Percentiles rank a stretch among this genome's conserved stretches.
These are phyloP conservation scores for Eucalyptus regnans DNA, from an alignment of 345 rosid species.

Conservation along the genomic window DNA sequence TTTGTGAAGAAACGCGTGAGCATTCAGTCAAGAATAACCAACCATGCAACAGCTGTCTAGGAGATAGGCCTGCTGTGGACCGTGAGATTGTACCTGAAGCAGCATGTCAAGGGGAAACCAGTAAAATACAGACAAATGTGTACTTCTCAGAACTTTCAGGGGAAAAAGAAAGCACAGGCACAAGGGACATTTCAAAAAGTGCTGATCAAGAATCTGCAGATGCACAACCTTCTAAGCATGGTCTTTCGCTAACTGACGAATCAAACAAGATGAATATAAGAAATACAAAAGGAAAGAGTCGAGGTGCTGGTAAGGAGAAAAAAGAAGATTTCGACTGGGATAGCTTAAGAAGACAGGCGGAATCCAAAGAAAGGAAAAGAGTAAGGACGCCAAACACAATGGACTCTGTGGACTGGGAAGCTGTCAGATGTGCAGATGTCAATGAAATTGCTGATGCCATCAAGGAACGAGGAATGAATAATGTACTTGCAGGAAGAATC, in stretches of 20 bases:
- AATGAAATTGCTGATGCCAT: slow-evolving; percentile 59
- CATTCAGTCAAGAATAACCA: slow-evolving; percentile 12
- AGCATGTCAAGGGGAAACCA: slow-evolving; percentile 8
- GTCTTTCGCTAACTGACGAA: slow-evolving; percentile 11
- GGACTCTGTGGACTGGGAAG: slow-evolving; percentile 93
- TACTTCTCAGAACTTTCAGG: slow-evolving; percentile 7
- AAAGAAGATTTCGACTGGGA: slow-evolving; percentile 67
- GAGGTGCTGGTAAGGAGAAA: slow-evolving; percentile 33
- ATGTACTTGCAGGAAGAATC: slow-evolving; percentile 76
- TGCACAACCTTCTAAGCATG: slow-evolving; percentile 10
- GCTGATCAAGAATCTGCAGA: slow-evolving; percentile 15
- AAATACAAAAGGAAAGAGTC: slow-evolving; percentile 28
- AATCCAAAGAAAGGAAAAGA: slow-evolving; percentile 28
- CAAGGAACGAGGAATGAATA: slow-evolving; percentile 88
- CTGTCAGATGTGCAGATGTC: slow-evolving; percentile 54
- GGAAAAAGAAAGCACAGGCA: neutral
- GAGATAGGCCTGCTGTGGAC: slow-evolving; percentile 4
- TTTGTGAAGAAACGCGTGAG: slow-evolving; percentile 3
- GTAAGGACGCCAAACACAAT: slow-evolving; percentile 40
- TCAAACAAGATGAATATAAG: slow-evolving; percentile 7
- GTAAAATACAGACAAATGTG: slow-evolving; percentile 8
- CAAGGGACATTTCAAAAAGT: slow-evolving; percentile 27
- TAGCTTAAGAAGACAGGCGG: slow-evolving; percentile 51
- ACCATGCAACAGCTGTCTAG: neutral
- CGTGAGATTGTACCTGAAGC: neutral